Conservation (phyloP, 768 basidiomycete genomes). For the Lactarius sanguifluus region DNA sequence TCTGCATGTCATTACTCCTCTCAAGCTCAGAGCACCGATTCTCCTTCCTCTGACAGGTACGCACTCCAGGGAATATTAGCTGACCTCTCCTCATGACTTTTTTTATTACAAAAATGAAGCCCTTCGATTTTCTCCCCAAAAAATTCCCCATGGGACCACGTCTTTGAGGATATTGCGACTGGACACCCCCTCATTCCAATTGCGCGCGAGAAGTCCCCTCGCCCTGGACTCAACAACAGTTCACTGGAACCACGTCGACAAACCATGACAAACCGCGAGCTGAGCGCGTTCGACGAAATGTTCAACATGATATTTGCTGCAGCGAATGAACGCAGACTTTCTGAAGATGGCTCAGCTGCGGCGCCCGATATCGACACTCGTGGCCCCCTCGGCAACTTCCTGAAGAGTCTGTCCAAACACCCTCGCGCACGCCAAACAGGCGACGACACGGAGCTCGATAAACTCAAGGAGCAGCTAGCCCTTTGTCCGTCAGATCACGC, state of each 20-base stretch:
- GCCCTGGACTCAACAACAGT: conserved; percentile 8
- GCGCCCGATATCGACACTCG: conserved; percentile 25
- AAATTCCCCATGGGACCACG: conserved; percentile 50
- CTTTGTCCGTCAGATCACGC: conserved; percentile 65
- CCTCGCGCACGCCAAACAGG: conserved; percentile 31
- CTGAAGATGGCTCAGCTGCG: conserved; percentile 10
- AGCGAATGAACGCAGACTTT: conserved; percentile 39
- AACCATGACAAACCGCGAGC: conserved; percentile 68
- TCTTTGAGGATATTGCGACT: conserved; percentile 48
- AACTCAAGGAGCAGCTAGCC: conserved; percentile 72
- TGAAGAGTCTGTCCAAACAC: conserved; percentile 56
- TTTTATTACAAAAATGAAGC: background rate
- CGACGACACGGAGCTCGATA: conserved; percentile 51
- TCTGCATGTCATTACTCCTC: conserved; percentile 16
- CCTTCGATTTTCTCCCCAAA: conserved; percentile 35
- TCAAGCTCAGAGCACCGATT: conserved; percentile 3
- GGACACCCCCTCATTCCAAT: conserved; percentile 28
- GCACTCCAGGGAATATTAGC: background rate
- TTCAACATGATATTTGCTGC: conserved; percentile 66
- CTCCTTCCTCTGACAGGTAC: conserved; percentile 21
- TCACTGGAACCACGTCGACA: conserved; percentile 42
- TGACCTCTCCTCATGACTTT: background rate
- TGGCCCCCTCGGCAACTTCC: conserved; percentile 38
- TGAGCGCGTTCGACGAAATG: conserved; percentile 67
- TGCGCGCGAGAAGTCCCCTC: conserved; percentile 18